phyloP scores from a whole-genome alignment of 139 green algal species.

The Chlorella sp. region DNA sequence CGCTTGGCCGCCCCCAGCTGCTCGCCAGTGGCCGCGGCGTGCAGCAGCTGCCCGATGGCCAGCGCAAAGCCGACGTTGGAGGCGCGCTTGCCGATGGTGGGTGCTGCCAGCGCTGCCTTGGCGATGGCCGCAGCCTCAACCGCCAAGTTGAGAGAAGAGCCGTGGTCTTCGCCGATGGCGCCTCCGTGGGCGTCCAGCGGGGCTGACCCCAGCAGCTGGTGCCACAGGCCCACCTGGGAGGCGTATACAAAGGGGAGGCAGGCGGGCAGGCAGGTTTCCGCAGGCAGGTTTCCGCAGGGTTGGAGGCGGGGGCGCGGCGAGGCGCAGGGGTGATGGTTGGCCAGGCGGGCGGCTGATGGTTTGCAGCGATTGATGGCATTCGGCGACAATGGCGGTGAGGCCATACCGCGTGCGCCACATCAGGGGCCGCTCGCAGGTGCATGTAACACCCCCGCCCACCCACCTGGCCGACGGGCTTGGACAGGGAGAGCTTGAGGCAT shows the following conservation, averaged over 20 bases:
- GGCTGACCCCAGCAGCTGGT: conserved; percentile 15
- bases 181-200: neutral
- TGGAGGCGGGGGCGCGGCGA: no score
- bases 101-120: neutral
- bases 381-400: no score
- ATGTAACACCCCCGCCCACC: no score
- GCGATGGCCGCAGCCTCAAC: neutral
- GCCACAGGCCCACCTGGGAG: conserved; percentile 24
- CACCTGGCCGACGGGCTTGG: neutral
- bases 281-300: no score
- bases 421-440: no score
- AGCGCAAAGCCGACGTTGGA: conserved; percentile 36
- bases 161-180: neutral
- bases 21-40: conserved; percentile 1
- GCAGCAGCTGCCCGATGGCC: conserved; percentile 28
- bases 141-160: conserved; percentile 5
- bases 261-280: no score
- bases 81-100: conserved; percentile 21
- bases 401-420: no score
- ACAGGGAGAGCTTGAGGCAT: conserved; percentile 14
- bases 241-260: no score
- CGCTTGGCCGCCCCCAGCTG: neutral
- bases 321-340: no score
- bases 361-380: no score
- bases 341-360: no score